A percentile compares a stretch with the other conserved stretches of the same genome.
These are phyloP conservation scores for Climacium dendroides DNA, from an alignment of 225 moss, liverwort and hornwort species.

Conservation along the genomic window DNA sequence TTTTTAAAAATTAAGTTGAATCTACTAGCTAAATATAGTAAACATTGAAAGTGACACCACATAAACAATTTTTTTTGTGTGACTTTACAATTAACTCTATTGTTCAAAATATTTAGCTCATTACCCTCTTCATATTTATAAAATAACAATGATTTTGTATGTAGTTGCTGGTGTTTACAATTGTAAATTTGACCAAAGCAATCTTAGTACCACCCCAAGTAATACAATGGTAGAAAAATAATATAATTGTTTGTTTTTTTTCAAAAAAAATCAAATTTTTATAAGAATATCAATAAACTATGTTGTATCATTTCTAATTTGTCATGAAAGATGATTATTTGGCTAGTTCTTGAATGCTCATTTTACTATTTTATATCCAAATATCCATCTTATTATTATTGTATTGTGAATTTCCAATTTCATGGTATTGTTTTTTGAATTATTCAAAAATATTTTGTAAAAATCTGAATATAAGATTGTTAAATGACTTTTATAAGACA, in stretches of 20 bases:
- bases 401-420: not conserved
- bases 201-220: not conserved
- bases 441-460: not conserved
- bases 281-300: not conserved
- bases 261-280: too few relatives aligned
- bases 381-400: too few relatives aligned
- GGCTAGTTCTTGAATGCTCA: not conserved
- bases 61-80: accelerated
- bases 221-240: not conserved
- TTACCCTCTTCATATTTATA: not conserved
- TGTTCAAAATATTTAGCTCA: not conserved
- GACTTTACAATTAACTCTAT: too few relatives aligned
- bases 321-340: too few relatives aligned
- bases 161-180: not conserved
- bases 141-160: not conserved
- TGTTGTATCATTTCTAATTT: not conserved
- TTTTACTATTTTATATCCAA: not conserved
- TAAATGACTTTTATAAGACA: not conserved
- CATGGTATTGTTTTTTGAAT: not conserved
- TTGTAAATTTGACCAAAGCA: not conserved
- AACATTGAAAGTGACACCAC: not conserved
- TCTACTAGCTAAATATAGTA: accelerated
- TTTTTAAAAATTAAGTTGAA: too few relatives aligned
- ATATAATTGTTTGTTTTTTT: not conserved
- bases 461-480: not conserved